Base-by-base conservation (phyloP, 139 green algal genomes). In the Picochlorum sp. region DNA sequence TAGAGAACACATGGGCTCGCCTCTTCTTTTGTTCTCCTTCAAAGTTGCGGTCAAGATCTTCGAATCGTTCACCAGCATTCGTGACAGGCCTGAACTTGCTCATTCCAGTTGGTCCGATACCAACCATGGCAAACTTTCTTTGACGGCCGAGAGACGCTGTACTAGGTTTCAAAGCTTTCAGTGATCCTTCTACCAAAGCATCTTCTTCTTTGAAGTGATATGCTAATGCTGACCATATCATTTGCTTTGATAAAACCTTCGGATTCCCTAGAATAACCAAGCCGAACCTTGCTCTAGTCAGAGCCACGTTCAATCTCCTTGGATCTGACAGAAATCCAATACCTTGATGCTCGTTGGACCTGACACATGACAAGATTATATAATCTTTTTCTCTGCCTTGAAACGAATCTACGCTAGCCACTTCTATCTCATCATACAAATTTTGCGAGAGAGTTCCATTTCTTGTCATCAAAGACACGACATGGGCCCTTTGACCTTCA, bases 371-470 rank as follows among this genome's bases (percentile, higher is more conserved):
- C 37, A 99, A 74, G 47, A 99, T 88, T 74, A 99, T 97, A 83
- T 91, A 92, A 66, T 99, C 93, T 82, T 98, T 98, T 83, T 99
- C 94, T 3, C 91, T 80, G 0, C 91, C 94, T 75, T 95, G 88
- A 73, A 96, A 96, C 1, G 80, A 74, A 61, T 95, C 87, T 60
- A 95, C 87, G 30, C 71, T 85, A 4, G 81, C 83, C n/a, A 69
- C 61, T 80, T 97, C 85, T 16, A 96, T 79, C 24, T 90, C 87
- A 24, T 80, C 76, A 79, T 97, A 98, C 64, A 96, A 80, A 47
- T 87, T 67, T 76, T 93, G 84, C 14, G 81, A 65, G 63, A 95
- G 72, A 7, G 88, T 74, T 1, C 92, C 92, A 30, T 78, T 73
- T 28, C 89, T 80, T 26, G 80, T 61, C 84, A 96, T 92, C 61